Evolutionary conservation across 345 rosid genomes (phyloP).

Genomic region (Eutrema japonicum): DNA sequence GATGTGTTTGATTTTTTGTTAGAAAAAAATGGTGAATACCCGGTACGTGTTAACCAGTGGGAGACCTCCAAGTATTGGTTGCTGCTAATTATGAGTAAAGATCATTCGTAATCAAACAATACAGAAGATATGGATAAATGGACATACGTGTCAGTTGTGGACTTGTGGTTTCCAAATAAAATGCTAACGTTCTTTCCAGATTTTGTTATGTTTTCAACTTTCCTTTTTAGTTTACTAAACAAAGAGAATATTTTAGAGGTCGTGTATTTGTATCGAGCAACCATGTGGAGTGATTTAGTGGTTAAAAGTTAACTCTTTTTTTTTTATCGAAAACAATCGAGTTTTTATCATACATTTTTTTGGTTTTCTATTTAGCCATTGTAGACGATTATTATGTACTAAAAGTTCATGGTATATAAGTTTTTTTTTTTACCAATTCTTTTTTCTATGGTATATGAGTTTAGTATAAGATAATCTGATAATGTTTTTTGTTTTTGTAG

Average conservation of each 20-base stretch:
- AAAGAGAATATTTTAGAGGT: not conserved
- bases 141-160: slow-evolving; percentile 14
- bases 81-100: slow-evolving; percentile 27
- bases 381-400: not conserved
- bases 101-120: not conserved
- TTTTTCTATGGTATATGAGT: not conserved
- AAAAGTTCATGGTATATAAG: not conserved
- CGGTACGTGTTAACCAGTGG: slow-evolving; percentile 37
- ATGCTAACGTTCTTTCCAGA: slow-evolving; percentile 22
- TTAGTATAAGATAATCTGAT: not conserved
- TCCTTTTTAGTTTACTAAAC: not conserved
- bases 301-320: not conserved
- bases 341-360: not conserved
- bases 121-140: not conserved
- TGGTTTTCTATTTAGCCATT: not conserved
- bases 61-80: slow-evolving; percentile 20
- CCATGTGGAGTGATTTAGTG: slow-evolving; percentile 8
- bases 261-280: not conserved
- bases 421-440: too few relatives aligned
- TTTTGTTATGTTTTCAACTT: slow-evolving; percentile 30
- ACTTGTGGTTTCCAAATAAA: not conserved
- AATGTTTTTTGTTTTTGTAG: not conserved
- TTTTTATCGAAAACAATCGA: not conserved
- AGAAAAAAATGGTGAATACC: not conserved
- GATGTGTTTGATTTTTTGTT: not conserved